phyloP scores from a whole-genome alignment of 106 monocot species.

The Dioscorea zingiberensis region DNA sequence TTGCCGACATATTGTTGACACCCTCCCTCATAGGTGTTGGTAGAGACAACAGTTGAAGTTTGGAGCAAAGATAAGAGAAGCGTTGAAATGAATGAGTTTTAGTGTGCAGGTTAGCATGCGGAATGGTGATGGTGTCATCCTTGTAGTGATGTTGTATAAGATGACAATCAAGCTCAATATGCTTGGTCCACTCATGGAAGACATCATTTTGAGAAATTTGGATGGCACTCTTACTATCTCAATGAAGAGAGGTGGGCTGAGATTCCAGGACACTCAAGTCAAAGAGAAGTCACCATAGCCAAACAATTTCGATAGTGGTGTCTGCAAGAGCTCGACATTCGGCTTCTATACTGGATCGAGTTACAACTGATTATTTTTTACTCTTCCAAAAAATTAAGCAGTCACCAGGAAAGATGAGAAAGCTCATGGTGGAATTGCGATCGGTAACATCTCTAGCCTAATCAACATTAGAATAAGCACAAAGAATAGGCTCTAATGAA shows the following conservation, averaged over 20 bases:
- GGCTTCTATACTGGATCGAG: neutral
- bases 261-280: neutral
- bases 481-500: neutral
- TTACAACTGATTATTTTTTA: neutral
- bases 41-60: no score
- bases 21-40: no score
- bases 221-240: neutral
- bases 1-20: no score
- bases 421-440: neutral
- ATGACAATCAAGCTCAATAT: neutral
- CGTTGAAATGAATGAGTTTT: no score
- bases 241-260: neutral
- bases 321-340: neutral
- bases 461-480: neutral
- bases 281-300: neutral
- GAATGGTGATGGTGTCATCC: no score
- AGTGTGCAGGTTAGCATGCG: no score
- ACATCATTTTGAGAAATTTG: constrained; percentile 6
- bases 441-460: neutral
- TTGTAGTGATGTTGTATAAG: neutral
- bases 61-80: no score
- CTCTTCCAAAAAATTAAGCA: neutral
- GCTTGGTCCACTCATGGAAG: neutral
- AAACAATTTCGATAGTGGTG: neutral
- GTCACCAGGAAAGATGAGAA: neutral